These are phyloP conservation scores for Coprinellus micaceus DNA, from an alignment of 768 basidiomycete species.

Conservation along the genomic window DNA sequence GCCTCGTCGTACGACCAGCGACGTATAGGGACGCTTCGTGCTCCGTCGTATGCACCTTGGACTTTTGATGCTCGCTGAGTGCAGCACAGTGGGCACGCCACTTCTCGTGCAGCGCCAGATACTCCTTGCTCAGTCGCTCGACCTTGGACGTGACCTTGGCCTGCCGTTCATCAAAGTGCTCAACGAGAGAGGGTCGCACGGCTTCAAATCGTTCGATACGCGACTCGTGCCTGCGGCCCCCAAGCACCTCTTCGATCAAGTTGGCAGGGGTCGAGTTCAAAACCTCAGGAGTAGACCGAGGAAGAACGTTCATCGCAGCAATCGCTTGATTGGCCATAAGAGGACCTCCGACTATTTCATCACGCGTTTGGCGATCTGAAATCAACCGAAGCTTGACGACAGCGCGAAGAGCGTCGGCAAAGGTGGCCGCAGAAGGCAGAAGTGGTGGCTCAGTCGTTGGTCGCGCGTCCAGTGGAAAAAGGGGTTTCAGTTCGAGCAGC, in stretches of 20 bases:
- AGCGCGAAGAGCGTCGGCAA: slow-evolving; percentile 58
- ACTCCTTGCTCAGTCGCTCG: slow-evolving; percentile 57
- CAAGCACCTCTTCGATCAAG: slow-evolving; percentile 46
- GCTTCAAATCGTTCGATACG: slow-evolving; percentile 35
- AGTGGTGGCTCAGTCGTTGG: slow-evolving; percentile 32
- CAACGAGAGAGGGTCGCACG: slow-evolving; percentile 47
- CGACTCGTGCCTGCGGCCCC: slow-evolving; percentile 29
- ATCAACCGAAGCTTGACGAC: slow-evolving; percentile 60
- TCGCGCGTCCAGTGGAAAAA: slow-evolving; percentile 2
- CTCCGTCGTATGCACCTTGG: slow-evolving; percentile 34
- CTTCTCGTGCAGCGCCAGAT: slow-evolving; percentile 60
- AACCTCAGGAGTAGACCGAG: slow-evolving; percentile 25
- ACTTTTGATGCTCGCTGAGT: slow-evolving; percentile 59
- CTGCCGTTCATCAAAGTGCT: slow-evolving; percentile 54
- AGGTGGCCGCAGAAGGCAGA: slow-evolving; percentile 39
- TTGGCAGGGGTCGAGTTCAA: slow-evolving; percentile 33
- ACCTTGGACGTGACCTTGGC: slow-evolving; percentile 50
- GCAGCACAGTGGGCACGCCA: slow-evolving; percentile 71
- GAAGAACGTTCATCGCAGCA: slow-evolving; percentile 17
- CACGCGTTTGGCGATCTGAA: slow-evolving; percentile 56
- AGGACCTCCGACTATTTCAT: slow-evolving; percentile 61
- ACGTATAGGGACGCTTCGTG: slow-evolving; percentile 36
- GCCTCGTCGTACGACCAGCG: slow-evolving; percentile 63
- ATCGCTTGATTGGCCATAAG: slow-evolving; percentile 56
- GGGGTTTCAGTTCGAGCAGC: not conserved